Conservation (phyloP, 23 red algal genomes). For the Gracilaria domingensis region DNA sequence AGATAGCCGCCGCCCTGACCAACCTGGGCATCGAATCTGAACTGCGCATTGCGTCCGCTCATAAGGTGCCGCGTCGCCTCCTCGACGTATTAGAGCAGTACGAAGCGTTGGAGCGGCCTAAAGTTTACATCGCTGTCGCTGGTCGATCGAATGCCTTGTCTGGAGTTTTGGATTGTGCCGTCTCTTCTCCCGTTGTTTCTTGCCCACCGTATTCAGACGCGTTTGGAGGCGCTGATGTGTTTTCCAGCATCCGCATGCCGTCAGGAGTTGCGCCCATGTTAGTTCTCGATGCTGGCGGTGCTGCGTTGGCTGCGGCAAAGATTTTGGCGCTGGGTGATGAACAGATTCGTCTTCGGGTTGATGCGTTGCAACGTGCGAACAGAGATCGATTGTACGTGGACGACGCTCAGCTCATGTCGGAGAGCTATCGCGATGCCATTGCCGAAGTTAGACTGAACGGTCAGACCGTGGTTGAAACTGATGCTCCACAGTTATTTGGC, state of each 20-base stretch:
- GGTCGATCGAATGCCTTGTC: slow-evolving; percentile 97
- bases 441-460: slow-evolving; percentile 13
- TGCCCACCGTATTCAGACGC: slow-evolving; percentile 96
- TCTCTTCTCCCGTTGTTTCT: slow-evolving; percentile 92
- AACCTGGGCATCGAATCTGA: slow-evolving; percentile 86
- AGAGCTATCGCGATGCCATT: slow-evolving; percentile 69
- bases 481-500: slow-evolving; percentile 35
- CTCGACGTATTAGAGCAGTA: slow-evolving; percentile 75
- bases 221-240: slow-evolving; percentile 95
- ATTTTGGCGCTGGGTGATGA: slow-evolving; percentile 83
- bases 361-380: slow-evolving; percentile 85
- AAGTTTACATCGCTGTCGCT: slow-evolving; percentile 96
- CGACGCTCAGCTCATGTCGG: slow-evolving; percentile 80
- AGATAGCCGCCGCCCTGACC: slow-evolving; percentile 87
- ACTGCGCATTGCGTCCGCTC: slow-evolving; percentile 93
- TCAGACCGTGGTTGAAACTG: slow-evolving; percentile 46
- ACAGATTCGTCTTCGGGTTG: slow-evolving; percentile 65
- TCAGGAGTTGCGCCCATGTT: slow-evolving; percentile 86
- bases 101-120: slow-evolving; percentile 86
- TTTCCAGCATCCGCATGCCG: slow-evolving; percentile 98
- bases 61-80: slow-evolving; percentile 93
- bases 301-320: slow-evolving; percentile 95
- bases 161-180: slow-evolving; percentile 96
- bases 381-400: slow-evolving; percentile 95
- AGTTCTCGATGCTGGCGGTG: slow-evolving; percentile 84